Percentiles rank a stretch among this genome's conserved stretches.
phyloP scores from a whole-genome alignment of 2,329 filamentous ascomycete species.

The Trichophaea hybrida region DNA sequence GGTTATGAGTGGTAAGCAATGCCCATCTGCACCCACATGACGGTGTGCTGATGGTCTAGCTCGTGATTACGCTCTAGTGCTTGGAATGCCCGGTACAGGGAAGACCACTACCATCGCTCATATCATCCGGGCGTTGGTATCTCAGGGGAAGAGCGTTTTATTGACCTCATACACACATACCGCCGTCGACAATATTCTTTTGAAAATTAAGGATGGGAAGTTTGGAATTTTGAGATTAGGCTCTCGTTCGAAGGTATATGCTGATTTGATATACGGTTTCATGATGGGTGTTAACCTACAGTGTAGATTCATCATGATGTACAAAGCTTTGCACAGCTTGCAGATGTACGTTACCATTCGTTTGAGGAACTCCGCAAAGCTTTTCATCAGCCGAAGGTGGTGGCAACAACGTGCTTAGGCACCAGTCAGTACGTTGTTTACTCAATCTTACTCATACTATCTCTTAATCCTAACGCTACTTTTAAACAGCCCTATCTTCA shows the following conservation, averaged over 20 bases:
- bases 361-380: constrained; percentile 72
- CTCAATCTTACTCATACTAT: background rate
- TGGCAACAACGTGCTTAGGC: constrained; percentile 87
- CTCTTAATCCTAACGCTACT: constrained; percentile 1
- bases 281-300: background rate
- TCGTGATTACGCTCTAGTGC: constrained; percentile 85
- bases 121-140: constrained; percentile 79
- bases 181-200: constrained; percentile 90
- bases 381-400: constrained; percentile 75
- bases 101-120: constrained; percentile 98
- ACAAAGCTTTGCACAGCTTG: constrained; percentile 67
- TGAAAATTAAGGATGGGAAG: constrained; percentile 71
- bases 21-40: background rate
- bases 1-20: constrained; percentile 53
- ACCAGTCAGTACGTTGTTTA: constrained; percentile 50
- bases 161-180: constrained; percentile 94
- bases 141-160: constrained; percentile 81
- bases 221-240: constrained; percentile 76
- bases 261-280: background rate
- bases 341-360: constrained; percentile 54
- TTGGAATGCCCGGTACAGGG: constrained; percentile 95
- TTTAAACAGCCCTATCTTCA: constrained; percentile 49
- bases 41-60: constrained; percentile 36
- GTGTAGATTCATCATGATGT: constrained; percentile 83
- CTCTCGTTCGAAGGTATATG: constrained; percentile 36